A percentile compares a stretch with the other conserved stretches of the same genome.
phyloP scores from a whole-genome alignment of 129 eudicot genomes.

The Rutidosis leptorrhynchoides region DNA sequence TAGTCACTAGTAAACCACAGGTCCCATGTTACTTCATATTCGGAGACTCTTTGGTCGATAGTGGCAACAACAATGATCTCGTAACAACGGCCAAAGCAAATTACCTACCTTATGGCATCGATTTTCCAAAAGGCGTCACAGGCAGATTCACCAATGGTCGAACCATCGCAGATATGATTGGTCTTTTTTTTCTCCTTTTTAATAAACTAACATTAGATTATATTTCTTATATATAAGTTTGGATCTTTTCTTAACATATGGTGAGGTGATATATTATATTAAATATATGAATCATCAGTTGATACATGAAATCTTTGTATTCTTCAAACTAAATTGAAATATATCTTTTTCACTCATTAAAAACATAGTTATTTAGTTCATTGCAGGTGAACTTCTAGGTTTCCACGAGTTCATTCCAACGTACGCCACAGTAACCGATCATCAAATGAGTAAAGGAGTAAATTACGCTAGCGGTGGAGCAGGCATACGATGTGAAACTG shows the following conservation, averaged over 20 bases:
- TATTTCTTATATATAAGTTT: too few relatives aligned
- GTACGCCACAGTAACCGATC: conserved; percentile 24
- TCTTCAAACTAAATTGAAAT: too few relatives aligned
- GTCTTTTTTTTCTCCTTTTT: conserved; percentile 15
- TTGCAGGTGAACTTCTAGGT: conserved; percentile 30
- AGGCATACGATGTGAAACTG: conserved; percentile 30
- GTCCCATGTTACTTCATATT: conserved; percentile 41
- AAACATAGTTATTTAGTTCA: too few relatives aligned
- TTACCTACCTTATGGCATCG: conserved; percentile 35
- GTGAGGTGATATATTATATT: too few relatives aligned
- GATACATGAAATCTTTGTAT: too few relatives aligned
- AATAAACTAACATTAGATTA: not conserved
- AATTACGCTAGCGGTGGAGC: conserved; percentile 42
- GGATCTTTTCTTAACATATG: not conserved
- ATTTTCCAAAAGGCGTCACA: conserved; percentile 29
- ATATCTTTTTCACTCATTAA: too few relatives aligned
- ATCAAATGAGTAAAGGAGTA: conserved; percentile 28
- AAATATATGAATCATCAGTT: too few relatives aligned
- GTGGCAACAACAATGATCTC: conserved; percentile 31
- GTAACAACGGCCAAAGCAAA: conserved; percentile 28
- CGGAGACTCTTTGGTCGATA: conserved; percentile 34
- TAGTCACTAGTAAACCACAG: conserved; percentile 20
- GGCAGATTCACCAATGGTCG: conserved; percentile 41
- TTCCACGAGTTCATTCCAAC: conserved; percentile 29
- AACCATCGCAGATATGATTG: conserved; percentile 34